A percentile compares a stretch with the other conserved stretches of the same genome.
Evolutionary conservation across 2,329 filamentous ascomycete genomes (phyloP).

Genomic region (Aureobasidium sp.): DNA sequence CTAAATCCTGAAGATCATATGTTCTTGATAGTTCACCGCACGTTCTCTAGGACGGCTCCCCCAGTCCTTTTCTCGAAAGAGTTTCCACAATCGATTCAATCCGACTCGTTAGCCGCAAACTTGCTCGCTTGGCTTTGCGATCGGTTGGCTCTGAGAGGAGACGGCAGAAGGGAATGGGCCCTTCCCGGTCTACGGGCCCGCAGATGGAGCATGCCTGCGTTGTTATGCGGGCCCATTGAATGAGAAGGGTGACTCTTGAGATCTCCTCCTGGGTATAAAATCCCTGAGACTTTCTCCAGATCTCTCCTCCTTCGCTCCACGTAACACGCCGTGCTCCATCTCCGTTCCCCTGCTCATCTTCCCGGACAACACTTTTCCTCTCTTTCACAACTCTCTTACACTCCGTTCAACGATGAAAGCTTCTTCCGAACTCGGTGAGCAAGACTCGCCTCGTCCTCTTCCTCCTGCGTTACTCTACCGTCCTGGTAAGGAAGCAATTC

Average conservation of each 20-base stretch:
- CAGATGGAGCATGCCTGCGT: not conserved
- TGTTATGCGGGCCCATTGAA: not conserved
- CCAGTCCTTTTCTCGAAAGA: too few species aligned
- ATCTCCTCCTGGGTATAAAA: not conserved
- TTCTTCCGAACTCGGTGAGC: not conserved
- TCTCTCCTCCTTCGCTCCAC: not conserved
- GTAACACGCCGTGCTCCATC: not conserved
- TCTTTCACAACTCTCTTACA: not conserved
- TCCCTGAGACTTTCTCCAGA: not conserved
- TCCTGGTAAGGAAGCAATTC: not conserved
- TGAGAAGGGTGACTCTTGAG: not conserved
- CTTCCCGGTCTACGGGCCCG: not conserved
- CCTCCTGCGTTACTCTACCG: not conserved
- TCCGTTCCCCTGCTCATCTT: not conserved
- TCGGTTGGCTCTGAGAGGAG: not conserved
- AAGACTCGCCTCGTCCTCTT: not conserved
- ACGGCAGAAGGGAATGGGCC: not conserved
- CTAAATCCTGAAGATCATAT: too few species aligned
- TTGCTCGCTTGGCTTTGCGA: not conserved
- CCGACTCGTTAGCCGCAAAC: not conserved
- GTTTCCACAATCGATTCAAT: too few species aligned
- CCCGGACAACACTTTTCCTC: not conserved
- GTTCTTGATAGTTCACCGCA: too few species aligned
- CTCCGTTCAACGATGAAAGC: not conserved
- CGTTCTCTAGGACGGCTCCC: too few species aligned